Conservation (phyloP, 2,329 filamentous ascomycete species). For the Eurotiales sp. region DNA sequence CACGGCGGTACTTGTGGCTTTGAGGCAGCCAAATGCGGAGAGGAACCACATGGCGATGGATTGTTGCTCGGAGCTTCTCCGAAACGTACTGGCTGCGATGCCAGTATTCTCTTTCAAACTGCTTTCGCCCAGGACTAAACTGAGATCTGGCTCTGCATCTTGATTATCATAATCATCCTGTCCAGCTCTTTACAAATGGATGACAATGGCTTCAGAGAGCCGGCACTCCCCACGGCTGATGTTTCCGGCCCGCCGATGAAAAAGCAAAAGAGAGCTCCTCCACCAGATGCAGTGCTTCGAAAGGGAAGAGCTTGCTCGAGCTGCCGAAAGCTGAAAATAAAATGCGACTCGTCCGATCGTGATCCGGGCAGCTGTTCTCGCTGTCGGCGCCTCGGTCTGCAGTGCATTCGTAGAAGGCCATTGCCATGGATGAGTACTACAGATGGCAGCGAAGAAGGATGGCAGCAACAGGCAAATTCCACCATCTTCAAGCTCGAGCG, state of each 20-base stretch:
- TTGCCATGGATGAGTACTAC: neutral
- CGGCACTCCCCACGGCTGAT: neutral
- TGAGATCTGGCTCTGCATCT: neutral
- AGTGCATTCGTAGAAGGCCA: neutral
- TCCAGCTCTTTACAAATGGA: neutral
- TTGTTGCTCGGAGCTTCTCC: neutral
- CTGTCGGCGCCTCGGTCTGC: neutral
- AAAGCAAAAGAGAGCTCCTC: neutral
- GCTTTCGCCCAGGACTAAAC: neutral
- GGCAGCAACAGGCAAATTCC: neutral
- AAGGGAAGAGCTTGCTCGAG: neutral
- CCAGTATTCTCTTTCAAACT: neutral
- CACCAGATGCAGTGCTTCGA: neutral
- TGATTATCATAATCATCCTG: too few relatives aligned
- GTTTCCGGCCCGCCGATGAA: neutral
- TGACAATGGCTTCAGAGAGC: neutral
- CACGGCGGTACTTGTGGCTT: neutral
- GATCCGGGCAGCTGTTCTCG: neutral
- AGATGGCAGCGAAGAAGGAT: constrained; percentile 3
- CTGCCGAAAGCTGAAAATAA: neutral
- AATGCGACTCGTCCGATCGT: constrained; percentile 2
- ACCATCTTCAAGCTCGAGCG: constrained; percentile 1
- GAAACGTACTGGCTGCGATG: neutral
- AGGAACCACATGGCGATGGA: neutral
- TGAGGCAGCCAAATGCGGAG: neutral